Conservation (phyloP, 495 filamentous ascomycete species). For the Lentithecium fluviatile region DNA sequence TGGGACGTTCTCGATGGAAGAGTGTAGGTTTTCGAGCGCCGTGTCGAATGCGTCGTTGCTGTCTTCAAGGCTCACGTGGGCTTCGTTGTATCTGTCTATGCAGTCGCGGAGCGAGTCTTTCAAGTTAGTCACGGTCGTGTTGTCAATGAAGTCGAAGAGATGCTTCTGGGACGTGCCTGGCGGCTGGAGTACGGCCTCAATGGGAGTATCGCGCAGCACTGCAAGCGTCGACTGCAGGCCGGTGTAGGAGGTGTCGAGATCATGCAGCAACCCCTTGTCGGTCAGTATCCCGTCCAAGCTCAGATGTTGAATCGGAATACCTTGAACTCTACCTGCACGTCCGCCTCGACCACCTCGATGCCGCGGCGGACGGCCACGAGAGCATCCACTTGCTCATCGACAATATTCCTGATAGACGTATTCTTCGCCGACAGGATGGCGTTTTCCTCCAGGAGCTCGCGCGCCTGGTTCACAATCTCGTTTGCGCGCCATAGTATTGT, state of each 20-base stretch:
- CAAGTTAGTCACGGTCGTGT: conserved; percentile 68
- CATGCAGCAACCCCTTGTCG: conserved; percentile 55
- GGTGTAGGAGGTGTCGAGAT: conserved; percentile 71
- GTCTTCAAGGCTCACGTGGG: conserved; percentile 27
- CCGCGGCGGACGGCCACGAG: conserved; percentile 64
- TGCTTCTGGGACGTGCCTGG: conserved; percentile 64
- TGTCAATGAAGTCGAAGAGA: conserved; percentile 89
- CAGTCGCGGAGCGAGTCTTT: conserved; percentile 64
- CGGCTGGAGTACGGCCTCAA: conserved; percentile 72
- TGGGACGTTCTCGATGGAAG: conserved; percentile 30
- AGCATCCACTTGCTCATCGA: conserved; percentile 69
- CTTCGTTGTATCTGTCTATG: conserved; percentile 51
- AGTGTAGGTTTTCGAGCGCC: conserved; percentile 32
- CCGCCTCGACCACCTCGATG: conserved; percentile 54
- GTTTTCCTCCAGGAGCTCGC: conserved; percentile 73
- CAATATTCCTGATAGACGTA: conserved; percentile 67
- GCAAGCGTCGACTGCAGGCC: conserved; percentile 70
- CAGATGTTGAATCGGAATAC: conserved; percentile 19
- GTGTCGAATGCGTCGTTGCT: conserved; percentile 36
- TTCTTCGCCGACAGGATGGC: conserved; percentile 76
- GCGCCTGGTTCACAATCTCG: conserved; percentile 75
- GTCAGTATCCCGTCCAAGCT: conserved; percentile 1
- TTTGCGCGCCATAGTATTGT: conserved; percentile 82
- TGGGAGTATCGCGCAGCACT: conserved; percentile 65
- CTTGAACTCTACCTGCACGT: conserved; percentile 58